phyloP scores from a whole-genome alignment of 2,329 filamentous ascomycete genomes.

The Aureobasidium melanogenum region DNA sequence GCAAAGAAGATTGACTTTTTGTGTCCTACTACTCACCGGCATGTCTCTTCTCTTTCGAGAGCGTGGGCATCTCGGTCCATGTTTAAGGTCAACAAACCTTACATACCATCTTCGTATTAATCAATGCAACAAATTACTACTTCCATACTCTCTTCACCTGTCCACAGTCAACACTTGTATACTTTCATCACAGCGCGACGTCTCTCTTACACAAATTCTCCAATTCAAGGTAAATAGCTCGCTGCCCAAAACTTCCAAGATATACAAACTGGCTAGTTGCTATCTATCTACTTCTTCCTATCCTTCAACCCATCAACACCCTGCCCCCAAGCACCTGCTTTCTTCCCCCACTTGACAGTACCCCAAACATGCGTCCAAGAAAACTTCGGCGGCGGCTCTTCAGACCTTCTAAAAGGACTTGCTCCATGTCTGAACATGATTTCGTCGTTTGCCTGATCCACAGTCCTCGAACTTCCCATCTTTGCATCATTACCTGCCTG shows the following conservation, averaged over 20 bases:
- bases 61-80: constrained; percentile 63
- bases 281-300: constrained; percentile 24
- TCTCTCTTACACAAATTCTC: too few relatives aligned
- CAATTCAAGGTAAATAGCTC: neutral
- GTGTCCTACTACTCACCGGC: constrained; percentile 34
- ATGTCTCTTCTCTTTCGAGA: constrained; percentile 26
- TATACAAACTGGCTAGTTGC: too few relatives aligned
- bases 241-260: neutral
- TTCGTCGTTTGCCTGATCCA: constrained; percentile 24
- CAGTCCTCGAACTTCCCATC: constrained; percentile 17
- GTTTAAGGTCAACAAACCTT: constrained; percentile 45
- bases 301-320: constrained; percentile 39
- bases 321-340: constrained; percentile 44
- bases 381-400: constrained; percentile 42
- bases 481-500: neutral
- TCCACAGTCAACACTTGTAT: too few relatives aligned
- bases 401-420: constrained; percentile 37
- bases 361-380: constrained; percentile 47
- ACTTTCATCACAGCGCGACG: too few relatives aligned
- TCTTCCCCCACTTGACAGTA: constrained; percentile 44
- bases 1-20: constrained; percentile 56
- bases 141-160: too few relatives aligned
- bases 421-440: constrained; percentile 32
- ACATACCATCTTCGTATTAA: too few relatives aligned
- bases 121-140: too few relatives aligned